A percentile compares a stretch with the other conserved stretches of the same genome.
phyloP scores from a whole-genome alignment of 208 protist species.

The Tritrichomonas foetus region DNA sequence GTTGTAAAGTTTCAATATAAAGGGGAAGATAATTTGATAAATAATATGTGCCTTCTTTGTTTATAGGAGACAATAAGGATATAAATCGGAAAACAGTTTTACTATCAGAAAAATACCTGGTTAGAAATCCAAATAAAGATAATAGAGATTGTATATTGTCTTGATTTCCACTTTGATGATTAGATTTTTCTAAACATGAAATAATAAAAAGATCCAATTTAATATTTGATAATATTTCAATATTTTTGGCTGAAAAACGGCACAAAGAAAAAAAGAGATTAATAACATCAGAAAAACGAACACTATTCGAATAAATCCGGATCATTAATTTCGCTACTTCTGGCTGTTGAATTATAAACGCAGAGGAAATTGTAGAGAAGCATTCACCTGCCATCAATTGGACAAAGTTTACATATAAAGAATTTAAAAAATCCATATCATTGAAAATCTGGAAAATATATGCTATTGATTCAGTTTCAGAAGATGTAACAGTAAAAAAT shows the following conservation, averaged over 20 bases:
- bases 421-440: too few relatives aligned
- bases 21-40: neutral
- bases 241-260: neutral
- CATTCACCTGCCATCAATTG: neutral
- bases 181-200: too few relatives aligned
- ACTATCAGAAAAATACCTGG: neutral
- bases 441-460: too few relatives aligned
- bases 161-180: too few relatives aligned
- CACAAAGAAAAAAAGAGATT: too few relatives aligned
- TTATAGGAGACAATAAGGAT: neutral
- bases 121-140: too few relatives aligned
- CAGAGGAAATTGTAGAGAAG: neutral
- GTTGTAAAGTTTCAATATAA: neutral
- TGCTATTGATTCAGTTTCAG: too few relatives aligned
- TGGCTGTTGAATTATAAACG: neutral
- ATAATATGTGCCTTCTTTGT: too few relatives aligned
- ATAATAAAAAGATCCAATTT: neutral
- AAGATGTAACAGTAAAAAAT: too few relatives aligned
- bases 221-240: neutral
- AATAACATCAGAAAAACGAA: too few relatives aligned
- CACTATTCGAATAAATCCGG: too few relatives aligned
- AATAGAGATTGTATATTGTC: too few relatives aligned
- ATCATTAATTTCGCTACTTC: neutral
- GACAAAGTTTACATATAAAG: neutral
- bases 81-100: neutral